Conservation (phyloP, 352 stramenopile genomes). For the Phytopythium sindhum region DNA sequence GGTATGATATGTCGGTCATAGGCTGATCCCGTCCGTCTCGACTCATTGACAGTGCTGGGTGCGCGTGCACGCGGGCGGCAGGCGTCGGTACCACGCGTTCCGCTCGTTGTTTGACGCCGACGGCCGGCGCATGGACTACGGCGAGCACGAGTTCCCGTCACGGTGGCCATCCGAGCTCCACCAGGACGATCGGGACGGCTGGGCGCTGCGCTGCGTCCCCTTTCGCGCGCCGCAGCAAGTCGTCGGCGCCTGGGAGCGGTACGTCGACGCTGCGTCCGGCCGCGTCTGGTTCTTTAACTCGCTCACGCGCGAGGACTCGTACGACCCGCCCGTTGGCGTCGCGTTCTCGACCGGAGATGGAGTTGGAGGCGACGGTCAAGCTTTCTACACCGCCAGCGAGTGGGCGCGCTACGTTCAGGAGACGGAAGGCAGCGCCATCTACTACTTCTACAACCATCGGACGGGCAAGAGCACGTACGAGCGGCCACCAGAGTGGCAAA, state of each 20-base stretch:
- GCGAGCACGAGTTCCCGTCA: slow-evolving; percentile 87
- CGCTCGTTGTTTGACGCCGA: slow-evolving; percentile 91
- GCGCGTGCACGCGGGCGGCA: slow-evolving; percentile 84
- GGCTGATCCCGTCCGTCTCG: background rate
- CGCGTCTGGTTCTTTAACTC: slow-evolving; percentile 76
- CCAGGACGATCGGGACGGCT: slow-evolving; percentile 86
- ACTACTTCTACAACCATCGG: slow-evolving; percentile 9
- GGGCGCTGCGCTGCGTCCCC: slow-evolving; percentile 58
- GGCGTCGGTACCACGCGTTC: slow-evolving; percentile 78
- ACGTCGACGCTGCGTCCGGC: slow-evolving; percentile 38
- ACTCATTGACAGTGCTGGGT: slow-evolving; percentile 65
- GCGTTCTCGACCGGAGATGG: background rate
- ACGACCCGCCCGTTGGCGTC: slow-evolving; percentile 23
- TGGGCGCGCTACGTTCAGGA: background rate
- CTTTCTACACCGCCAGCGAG: background rate
- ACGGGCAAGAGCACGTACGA: slow-evolving; percentile 8
- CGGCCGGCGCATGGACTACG: slow-evolving; percentile 89
- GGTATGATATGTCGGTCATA: background rate
- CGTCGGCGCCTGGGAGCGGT: slow-evolving; percentile 52
- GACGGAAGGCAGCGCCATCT: background rate
- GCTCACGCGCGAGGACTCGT: slow-evolving; percentile 54
- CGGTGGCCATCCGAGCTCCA: slow-evolving; percentile 88
- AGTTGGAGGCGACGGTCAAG: background rate
- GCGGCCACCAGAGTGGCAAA: background rate
- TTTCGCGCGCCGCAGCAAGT: slow-evolving; percentile 41